Percentiles rank a stretch among this genome's conserved stretches.
These are phyloP conservation scores for Gynochthodes officinalis DNA, from an alignment of 257 asterid species.

Conservation along the genomic window DNA sequence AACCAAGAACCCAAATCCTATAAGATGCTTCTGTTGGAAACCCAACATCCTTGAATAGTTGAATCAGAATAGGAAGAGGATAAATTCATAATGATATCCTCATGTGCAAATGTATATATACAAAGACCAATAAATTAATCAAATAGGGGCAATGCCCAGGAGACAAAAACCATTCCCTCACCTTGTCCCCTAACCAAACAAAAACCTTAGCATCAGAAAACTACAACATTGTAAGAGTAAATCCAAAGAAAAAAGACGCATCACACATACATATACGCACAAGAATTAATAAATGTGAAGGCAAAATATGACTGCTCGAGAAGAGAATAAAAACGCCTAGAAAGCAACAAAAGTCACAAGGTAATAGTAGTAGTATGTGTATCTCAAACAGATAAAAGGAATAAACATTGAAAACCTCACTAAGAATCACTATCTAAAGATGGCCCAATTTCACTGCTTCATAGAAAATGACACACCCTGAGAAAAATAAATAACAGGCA, in stretches of 20 bases:
- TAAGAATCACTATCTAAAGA: slow-evolving; percentile 46
- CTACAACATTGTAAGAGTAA: slow-evolving; percentile 44
- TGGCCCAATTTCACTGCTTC: slow-evolving; percentile 48
- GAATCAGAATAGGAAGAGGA: slow-evolving; percentile 33
- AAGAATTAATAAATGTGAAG: slow-evolving; percentile 61
- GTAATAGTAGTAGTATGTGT: slow-evolving; percentile 6
- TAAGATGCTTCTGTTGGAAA: slow-evolving; percentile 42
- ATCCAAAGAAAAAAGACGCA: slow-evolving; percentile 67
- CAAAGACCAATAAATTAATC: slow-evolving; percentile 35
- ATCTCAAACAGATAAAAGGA: slow-evolving; percentile 65
- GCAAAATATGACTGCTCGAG: slow-evolving; percentile 85
- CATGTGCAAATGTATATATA: slow-evolving; percentile 29
- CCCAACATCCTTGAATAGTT: slow-evolving; percentile 39
- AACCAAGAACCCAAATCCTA: slow-evolving; percentile 38
- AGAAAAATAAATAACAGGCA: slow-evolving; percentile 18
- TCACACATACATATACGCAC: slow-evolving; percentile 25
- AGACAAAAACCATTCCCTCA: slow-evolving; percentile 61
- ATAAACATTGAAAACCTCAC: slow-evolving; percentile 78
- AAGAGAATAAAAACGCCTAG: slow-evolving; percentile 82
- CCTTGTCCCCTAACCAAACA: slow-evolving; percentile 76
- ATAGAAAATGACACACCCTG: slow-evolving; percentile 53
- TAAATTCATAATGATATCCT: slow-evolving; percentile 27
- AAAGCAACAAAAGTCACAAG: slow-evolving; percentile 65
- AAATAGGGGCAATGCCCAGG: slow-evolving; percentile 63
- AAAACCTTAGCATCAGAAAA: slow-evolving; percentile 43